Evolutionary conservation across 805 yeast species (phyloP), one percentile per base, ranked within the genome.

Genomic region (Grigorovia transvaalensis): DNA sequence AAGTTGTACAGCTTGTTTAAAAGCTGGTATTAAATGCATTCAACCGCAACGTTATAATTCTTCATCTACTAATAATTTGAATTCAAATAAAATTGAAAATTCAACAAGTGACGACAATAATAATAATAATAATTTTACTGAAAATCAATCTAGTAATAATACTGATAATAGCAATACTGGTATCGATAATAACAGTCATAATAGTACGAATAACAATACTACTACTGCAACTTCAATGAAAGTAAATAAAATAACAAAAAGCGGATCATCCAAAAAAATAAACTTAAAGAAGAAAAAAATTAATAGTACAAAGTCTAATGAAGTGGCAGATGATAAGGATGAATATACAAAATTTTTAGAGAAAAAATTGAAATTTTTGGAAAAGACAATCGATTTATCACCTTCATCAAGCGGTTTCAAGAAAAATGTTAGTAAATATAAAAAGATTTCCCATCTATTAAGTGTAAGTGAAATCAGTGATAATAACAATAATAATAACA

Each of bases 1-100:
- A 7, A 72, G 79, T 48, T 82, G 88, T 59, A 78, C 85, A 4
- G 80, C 81, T 44, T 82, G 88, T 66, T 67, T 81, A 50, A 80
- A 80, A 59, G 82, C 86, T 1, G 81, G 79, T 35, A 80, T 75
- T 7, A 68, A 74, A 53, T 82, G 88, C 62, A 71, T 81, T 7
- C 84, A 82, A 61, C 88, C 88, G 0, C 81, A 77, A 5, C 74
- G 80, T 49, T 81, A 81, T 55, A 74, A 17, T 13, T 51, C 38
- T 42, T 15, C 42, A 12, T 15, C 42, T 9, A 38, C 42, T 15
- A 38, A 33, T 33, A 33, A 12, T 33, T 29, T 30, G 13, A 18
- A 7, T n/a, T 17, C 41, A 8, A 45, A 33, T 17, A 33, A 33
- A 33, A 33, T 4, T 33, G 15, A 33, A 12, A 33, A 33, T 23